Conservation (phyloP, 805 yeast genomes). For the Starmerella cellae region DNA sequence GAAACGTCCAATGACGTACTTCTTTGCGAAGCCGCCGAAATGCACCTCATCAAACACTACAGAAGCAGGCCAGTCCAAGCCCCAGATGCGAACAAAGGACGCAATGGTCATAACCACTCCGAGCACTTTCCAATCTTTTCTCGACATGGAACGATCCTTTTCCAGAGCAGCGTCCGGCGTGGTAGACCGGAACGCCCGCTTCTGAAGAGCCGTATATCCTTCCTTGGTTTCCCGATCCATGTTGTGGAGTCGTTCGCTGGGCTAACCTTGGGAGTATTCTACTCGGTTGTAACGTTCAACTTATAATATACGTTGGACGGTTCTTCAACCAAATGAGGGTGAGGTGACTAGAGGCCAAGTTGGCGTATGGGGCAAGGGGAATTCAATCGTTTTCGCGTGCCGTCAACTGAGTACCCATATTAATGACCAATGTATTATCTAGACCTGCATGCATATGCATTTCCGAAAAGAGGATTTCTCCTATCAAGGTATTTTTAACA, state of each 20-base stretch:
- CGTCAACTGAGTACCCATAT: too few relatives aligned
- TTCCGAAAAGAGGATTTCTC: too few relatives aligned
- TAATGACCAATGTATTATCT: too few relatives aligned
- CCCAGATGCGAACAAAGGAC: slow-evolving; percentile 43
- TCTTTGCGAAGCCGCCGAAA: slow-evolving; percentile 90
- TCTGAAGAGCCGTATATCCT: background rate
- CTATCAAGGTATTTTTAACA: too few relatives aligned
- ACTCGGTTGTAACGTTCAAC: too few relatives aligned
- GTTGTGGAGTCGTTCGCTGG: background rate
- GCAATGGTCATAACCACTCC: slow-evolving; percentile 39
- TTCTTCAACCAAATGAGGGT: too few relatives aligned
- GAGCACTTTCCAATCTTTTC: slow-evolving; percentile 21
- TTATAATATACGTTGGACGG: too few relatives aligned
- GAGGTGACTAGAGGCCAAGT: background rate
- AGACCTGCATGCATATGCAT: too few relatives aligned
- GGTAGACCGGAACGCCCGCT: slow-evolving; percentile 22
- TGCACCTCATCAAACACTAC: slow-evolving; percentile 90
- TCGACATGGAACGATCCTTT: slow-evolving; percentile 16
- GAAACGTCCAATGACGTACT: slow-evolving; percentile 52
- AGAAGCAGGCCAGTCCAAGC: slow-evolving; percentile 55
- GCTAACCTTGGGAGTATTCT: too few relatives aligned
- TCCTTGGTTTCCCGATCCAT: background rate
- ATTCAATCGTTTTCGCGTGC: too few relatives aligned
- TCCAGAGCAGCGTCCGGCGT: slow-evolving; percentile 21
- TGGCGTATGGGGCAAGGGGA: background rate